Base-by-base conservation (phyloP, 345 rosid genomes). In the Trapa bicornis region DNA sequence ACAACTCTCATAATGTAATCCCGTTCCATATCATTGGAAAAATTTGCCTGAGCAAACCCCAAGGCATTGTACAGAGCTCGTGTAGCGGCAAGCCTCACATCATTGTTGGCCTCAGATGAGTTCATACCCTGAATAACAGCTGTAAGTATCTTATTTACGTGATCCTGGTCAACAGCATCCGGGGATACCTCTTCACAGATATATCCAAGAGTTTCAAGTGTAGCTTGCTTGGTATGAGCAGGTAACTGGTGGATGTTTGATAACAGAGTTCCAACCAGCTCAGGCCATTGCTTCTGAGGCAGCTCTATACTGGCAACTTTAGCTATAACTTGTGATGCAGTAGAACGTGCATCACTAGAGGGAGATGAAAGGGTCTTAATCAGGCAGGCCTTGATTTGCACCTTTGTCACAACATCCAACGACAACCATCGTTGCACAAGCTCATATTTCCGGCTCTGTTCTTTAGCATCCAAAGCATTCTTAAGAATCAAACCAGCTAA, bases 391-490 rank as follows among this genome's bases (percentile, higher is more conserved):
- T 75, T 77, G 33, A 80, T 75, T 36, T 80, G 84, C 71, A 50
- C 66, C 73, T 80, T 80, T n/a, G 69, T 74, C 42, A 69, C 32
- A 52, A 63, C 60, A 47, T 80, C 84, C 74, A 80, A 37, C 1
- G 77, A 70, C 68, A 80, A 65, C 84, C 84, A 80, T 42, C 81
- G 70, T 48, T 80, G 84, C 33, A 80, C 81, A 56, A 80, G 75
- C 72, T 80, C 84, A 10, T 65, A 67, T 67, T 78, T 80, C 70
- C 81, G 73, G 67, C 73, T 77, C n/a, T 80, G 84, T 71, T 80
- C 84, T 73, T 80, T 80, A 38, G 84, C 84, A 78, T 80, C 84
- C 79, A 80, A 71, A 1, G 84, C 79, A 39, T 80, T 80, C 69
- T 80, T 80, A 11, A 80, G 71, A 15, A 80, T 73, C 63, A 80